Evolutionary conservation across 768 basidiomycete genomes (phyloP), one percentile per base, ranked within the genome.

Genomic region (Collybia sp.): DNA sequence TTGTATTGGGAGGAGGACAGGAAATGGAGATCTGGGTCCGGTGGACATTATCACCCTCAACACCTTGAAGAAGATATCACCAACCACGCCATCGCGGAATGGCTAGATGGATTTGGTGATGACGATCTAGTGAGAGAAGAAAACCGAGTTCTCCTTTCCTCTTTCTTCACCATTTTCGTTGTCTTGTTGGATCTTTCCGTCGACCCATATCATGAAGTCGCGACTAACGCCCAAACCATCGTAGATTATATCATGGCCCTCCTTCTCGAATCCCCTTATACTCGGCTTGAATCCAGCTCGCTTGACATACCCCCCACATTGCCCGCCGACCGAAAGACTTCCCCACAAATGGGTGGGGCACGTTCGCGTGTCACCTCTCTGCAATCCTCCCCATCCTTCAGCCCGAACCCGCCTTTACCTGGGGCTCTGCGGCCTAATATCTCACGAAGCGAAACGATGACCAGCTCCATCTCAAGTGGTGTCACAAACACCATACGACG

Each of bases 121-220:
- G 77, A 87, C 39, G 82, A 85, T 3, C 72, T 71, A 16, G 63
- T 76, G 31, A 75, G 88, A 51, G 83, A 85, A 51, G 88, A 92
- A 58, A 91, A 88, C 55, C 73, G 88, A 10, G 85, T 89, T 6
- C 69, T 93, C 2, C 71, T 97, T 20, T 89, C 90, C n/a, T 90
- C 88, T 2, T 93, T 95, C 72, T 93, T 91, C 73, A 92, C 93
- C 17, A 89, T 98, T 52, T 93, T 90, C 56, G 84, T 85, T 12
- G 79, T 85, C 5, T 75, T 99, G 12, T 70, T 96, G 48, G 94
- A 97, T 61, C 76, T 98, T 9, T 91, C 93, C 0, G 85, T 86
- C 9, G 96, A 98, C 57, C 89, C 95, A 0, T 92, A 95, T 57
- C 81, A 85, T 40, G 93, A 97, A 61, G 93, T 98, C 12, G 88